A percentile compares a stretch with the other conserved stretches of the same genome.
Evolutionary conservation across 208 protist species (phyloP).

Genomic region (Crithidia fasciculata): DNA sequence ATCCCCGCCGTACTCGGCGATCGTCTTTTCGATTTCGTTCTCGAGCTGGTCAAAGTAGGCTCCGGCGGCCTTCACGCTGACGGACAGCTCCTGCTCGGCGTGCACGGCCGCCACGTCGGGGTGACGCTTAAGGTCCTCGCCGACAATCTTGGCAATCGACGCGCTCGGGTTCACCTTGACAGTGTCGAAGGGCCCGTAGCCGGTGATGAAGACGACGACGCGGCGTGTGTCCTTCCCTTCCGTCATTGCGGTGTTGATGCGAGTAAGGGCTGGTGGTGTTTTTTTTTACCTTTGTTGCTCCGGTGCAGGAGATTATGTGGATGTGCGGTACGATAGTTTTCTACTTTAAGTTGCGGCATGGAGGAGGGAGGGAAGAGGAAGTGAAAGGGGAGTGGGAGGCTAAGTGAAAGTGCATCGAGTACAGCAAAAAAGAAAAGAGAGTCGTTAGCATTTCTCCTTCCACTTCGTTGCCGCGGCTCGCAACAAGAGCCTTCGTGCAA

Average conservation of each 20-base stretch:
- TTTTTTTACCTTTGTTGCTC: too few relatives aligned
- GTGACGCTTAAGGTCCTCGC: slow-evolving; percentile 29
- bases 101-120: slow-evolving; percentile 29
- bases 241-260: slow-evolving; percentile 1
- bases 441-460: too few relatives aligned
- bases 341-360: too few relatives aligned
- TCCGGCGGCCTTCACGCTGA: slow-evolving; percentile 37
- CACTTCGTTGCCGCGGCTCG: too few relatives aligned
- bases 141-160: slow-evolving; percentile 39
- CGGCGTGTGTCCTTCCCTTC: slow-evolving; percentile 2
- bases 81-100: slow-evolving; percentile 45
- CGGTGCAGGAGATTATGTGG: too few relatives aligned
- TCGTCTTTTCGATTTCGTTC: slow-evolving; percentile 22
- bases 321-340: too few relatives aligned
- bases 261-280: neutral
- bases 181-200: slow-evolving; percentile 67
- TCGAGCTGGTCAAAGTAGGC: slow-evolving; percentile 61
- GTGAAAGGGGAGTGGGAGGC: too few relatives aligned
- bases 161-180: slow-evolving; percentile 73
- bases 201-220: slow-evolving; percentile 60
- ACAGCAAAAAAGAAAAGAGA: too few relatives aligned
- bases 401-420: too few relatives aligned
- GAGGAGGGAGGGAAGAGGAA: too few relatives aligned
- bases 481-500: too few relatives aligned
- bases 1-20: slow-evolving; percentile 18